A percentile compares a stretch with the other conserved stretches of the same genome.
phyloP scores from a whole-genome alignment of 768 basidiomycete genomes.

The Russula compacta region DNA sequence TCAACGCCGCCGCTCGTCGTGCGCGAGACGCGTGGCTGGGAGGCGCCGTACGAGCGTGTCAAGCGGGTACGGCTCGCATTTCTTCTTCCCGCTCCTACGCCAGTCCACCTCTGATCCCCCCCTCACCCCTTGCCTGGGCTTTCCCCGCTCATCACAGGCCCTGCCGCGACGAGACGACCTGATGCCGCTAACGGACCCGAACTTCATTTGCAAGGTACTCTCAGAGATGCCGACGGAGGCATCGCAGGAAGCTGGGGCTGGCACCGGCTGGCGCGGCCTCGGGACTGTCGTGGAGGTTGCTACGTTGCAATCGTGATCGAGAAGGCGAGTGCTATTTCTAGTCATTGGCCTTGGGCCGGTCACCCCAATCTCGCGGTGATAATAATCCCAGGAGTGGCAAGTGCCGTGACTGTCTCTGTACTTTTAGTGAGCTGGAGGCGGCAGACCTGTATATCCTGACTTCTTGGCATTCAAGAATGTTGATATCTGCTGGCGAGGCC shows the following conservation, averaged over 20 bases:
- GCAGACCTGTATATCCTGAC: not conserved
- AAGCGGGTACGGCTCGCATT: slow-evolving; percentile 46
- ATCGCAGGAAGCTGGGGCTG: slow-evolving; percentile 53
- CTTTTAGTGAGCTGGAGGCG: not conserved
- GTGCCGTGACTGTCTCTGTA: not conserved
- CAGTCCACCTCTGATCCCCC: too few species aligned
- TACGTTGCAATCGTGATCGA: slow-evolving; percentile 23
- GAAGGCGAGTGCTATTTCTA: not conserved
- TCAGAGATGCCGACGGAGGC: slow-evolving; percentile 49
- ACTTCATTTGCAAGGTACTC: slow-evolving; percentile 68
- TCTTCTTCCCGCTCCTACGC: not conserved
- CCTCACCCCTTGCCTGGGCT: not conserved
- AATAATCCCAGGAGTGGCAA: not conserved
- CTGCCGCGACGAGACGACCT: slow-evolving; percentile 72
- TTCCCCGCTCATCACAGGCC: slow-evolving; percentile 32
- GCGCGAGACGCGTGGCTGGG: slow-evolving; percentile 82
- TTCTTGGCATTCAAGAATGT: not conserved
- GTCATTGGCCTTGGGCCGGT: not conserved
- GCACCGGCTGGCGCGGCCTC: slow-evolving; percentile 81
- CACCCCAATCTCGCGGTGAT: not conserved
- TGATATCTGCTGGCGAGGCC: not conserved
- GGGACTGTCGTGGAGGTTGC: slow-evolving; percentile 54
- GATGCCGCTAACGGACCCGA: slow-evolving; percentile 79
- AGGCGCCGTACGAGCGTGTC: slow-evolving; percentile 77
- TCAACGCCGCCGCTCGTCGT: slow-evolving; percentile 54